These are phyloP conservation scores for Calonectria pseudoreteaudii DNA, from an alignment of 2,329 filamentous ascomycete species.

Conservation along the genomic window DNA sequence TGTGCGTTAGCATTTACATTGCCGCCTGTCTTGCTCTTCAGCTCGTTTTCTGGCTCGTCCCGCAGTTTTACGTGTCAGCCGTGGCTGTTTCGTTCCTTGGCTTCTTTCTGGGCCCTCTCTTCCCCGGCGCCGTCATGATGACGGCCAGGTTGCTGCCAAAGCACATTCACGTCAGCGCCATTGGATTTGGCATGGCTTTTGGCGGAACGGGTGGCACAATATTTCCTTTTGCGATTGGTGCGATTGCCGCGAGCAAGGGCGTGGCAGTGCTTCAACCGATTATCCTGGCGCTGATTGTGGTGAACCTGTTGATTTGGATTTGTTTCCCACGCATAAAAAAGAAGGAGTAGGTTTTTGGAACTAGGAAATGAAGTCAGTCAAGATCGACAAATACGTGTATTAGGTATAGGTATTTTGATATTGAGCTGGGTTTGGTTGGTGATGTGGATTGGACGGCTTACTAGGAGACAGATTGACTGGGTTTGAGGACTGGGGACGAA, in stretches of 20 bases:
- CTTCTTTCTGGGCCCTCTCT: conserved; percentile 81
- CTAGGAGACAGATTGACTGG: not conserved
- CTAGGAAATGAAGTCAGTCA: not conserved
- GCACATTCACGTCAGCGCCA: conserved; percentile 76
- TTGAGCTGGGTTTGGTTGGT: not conserved
- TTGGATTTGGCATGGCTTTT: conserved; percentile 80
- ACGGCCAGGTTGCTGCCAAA: conserved; percentile 77
- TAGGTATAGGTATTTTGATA: not conserved
- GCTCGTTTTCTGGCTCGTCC: conserved; percentile 70
- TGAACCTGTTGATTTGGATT: conserved; percentile 50
- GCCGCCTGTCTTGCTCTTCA: conserved; percentile 69
- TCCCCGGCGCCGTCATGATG: conserved; percentile 78
- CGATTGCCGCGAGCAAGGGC: conserved; percentile 65
- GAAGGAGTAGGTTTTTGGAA: conserved; percentile 30
- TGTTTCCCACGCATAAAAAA: conserved; percentile 51
- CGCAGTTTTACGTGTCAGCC: conserved; percentile 66
- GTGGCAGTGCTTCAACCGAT: conserved; percentile 64
- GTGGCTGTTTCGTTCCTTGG: conserved; percentile 76
- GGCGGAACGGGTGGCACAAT: conserved; percentile 76
- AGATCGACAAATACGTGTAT: no score
- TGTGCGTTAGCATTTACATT: conserved; percentile 71
- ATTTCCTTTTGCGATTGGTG: conserved; percentile 71
- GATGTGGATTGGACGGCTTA: not conserved
- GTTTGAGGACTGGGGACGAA: not conserved
- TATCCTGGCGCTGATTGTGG: conserved; percentile 56